phyloP scores from a whole-genome alignment of 2,329 filamentous ascomycete species.

The Clonostachys rosea region DNA sequence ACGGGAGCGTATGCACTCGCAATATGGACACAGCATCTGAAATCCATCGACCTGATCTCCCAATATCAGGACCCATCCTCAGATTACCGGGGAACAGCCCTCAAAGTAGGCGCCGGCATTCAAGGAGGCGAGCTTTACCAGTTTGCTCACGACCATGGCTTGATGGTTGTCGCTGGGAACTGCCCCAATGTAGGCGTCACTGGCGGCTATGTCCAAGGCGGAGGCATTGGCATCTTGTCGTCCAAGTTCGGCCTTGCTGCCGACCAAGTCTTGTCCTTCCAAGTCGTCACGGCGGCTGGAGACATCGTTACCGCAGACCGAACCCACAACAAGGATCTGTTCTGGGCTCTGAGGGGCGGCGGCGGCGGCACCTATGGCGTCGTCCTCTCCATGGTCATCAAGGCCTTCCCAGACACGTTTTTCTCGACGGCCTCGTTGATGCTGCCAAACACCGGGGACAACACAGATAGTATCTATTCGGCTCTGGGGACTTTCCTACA shows the following conservation, averaged over 20 bases:
- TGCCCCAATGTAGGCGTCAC: constrained; percentile 28
- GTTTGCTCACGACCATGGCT: constrained; percentile 57
- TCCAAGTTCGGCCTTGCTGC: constrained; percentile 33
- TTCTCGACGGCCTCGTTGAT: constrained; percentile 37
- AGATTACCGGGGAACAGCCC: constrained; percentile 36
- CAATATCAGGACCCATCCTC: constrained; percentile 9
- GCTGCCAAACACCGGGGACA: constrained; percentile 25
- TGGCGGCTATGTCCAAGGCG: constrained; percentile 24
- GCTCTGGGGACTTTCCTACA: neutral
- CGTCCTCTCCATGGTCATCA: constrained; percentile 49
- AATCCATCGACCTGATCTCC: constrained; percentile 34
- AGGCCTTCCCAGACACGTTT: constrained; percentile 36
- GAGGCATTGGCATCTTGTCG: constrained; percentile 43
- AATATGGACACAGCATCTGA: constrained; percentile 53
- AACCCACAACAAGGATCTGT: constrained; percentile 45
- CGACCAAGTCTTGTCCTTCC: constrained; percentile 44
- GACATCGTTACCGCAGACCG: constrained; percentile 39
- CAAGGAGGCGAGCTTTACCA: constrained; percentile 47
- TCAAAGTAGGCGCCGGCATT: constrained; percentile 53
- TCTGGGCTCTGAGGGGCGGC: constrained; percentile 59
- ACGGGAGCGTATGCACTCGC: constrained; percentile 55
- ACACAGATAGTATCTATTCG: constrained; percentile 3
- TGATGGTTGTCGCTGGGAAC: constrained; percentile 49
- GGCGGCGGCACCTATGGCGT: constrained; percentile 49
- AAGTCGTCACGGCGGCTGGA: constrained; percentile 48